These are phyloP conservation scores for Lophiostoma macrostomum DNA, from an alignment of 495 filamentous ascomycete genomes.

Conservation along the genomic window DNA sequence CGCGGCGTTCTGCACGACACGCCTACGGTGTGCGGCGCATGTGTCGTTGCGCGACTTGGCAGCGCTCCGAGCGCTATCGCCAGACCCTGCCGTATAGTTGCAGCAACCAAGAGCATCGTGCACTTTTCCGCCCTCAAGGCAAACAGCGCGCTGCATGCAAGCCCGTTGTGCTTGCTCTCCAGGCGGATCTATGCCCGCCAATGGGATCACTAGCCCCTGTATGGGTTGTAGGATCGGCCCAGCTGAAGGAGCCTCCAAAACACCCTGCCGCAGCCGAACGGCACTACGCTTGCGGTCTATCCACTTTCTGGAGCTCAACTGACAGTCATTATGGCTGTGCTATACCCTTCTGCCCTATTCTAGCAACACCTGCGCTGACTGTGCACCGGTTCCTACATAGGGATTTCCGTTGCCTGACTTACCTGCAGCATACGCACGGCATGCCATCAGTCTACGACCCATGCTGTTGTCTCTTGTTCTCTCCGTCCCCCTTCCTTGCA, in stretches of 20 bases:
- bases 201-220: background rate
- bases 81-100: background rate
- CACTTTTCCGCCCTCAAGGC: background rate
- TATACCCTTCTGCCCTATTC: conserved; percentile 26
- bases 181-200: background rate
- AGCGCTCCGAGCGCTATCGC: background rate
- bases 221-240: no score
- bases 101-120: background rate
- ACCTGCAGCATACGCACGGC: conserved; percentile 24
- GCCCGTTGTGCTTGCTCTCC: background rate
- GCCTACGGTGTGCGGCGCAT: background rate
- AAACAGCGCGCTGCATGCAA: conserved; percentile 5
- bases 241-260: conserved; percentile 30
- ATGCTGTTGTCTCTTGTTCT: conserved; percentile 6
- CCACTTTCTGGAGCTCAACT: conserved; percentile 19
- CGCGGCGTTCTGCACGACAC: conserved; percentile 6
- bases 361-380: conserved; percentile 33
- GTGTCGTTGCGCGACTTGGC: background rate
- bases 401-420: conserved; percentile 33
- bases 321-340: conserved; percentile 33
- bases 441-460: conserved; percentile 20
- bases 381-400: conserved; percentile 31
- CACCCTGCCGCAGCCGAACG: conserved; percentile 27
- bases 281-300: conserved; percentile 26
- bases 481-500: conserved; percentile 7